Evolutionary conservation across 23 red algal genomes (phyloP).

Genomic region (Cyanidium caldarium): DNA sequence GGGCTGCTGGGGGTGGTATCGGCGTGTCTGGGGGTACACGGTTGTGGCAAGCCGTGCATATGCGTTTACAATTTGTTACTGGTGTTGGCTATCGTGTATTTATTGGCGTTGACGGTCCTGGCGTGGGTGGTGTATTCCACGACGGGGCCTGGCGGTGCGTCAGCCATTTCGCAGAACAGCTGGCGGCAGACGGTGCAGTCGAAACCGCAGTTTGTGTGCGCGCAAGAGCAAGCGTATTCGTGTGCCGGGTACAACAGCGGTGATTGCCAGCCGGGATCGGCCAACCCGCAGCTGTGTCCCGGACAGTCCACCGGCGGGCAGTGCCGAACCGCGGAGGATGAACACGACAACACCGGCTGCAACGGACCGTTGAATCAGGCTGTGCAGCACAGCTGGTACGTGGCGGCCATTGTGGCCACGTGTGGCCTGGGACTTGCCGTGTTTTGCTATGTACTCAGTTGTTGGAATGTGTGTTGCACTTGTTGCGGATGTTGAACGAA

Average conservation of each 20-base stretch:
- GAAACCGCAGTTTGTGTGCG: neutral
- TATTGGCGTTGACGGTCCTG: neutral
- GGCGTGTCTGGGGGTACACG: neutral
- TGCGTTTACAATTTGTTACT: neutral
- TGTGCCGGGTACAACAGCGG: neutral
- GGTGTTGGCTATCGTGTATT: neutral
- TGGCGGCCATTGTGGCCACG: neutral
- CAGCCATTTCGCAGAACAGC: neutral
- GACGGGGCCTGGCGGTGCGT: neutral
- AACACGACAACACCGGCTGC: neutral
- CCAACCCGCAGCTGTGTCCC: neutral
- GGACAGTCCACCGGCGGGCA: neutral
- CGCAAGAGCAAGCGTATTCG: neutral
- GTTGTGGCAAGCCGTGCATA: neutral
- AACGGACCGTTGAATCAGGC: neutral
- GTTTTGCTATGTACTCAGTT: neutral
- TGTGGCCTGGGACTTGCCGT: neutral
- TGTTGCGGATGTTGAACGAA: neutral
- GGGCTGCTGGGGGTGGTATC: neutral
- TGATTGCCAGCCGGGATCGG: neutral
- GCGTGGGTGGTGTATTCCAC: neutral
- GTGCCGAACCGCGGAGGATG: neutral
- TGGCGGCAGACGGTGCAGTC: neutral
- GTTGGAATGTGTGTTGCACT: neutral
- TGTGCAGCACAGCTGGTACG: neutral